Base-by-base conservation (phyloP, 2,329 filamentous ascomycete species). In the Chaetomiaceae sp. region DNA sequence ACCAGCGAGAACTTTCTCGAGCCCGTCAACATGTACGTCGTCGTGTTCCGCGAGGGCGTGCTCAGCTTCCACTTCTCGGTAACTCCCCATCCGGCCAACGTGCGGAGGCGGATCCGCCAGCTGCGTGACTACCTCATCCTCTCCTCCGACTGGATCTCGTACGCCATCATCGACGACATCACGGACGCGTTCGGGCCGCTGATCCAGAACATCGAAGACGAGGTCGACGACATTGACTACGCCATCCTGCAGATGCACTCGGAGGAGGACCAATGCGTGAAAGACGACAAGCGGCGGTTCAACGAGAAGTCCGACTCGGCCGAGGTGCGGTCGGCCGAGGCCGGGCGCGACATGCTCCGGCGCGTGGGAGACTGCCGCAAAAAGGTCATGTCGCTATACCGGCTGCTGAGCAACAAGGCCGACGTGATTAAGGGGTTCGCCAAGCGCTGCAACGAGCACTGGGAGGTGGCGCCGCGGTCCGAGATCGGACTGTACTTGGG, bases 351-450 rank as follows among this genome's bases (percentile, higher is more conserved):
- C 69, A 96, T 99, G 91, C 79, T 99, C 55, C 83, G 91, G 37
- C 85, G 90, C 14, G 91, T 97, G 0, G 94, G 94, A 25, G 90
- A 96, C 70, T 95, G 91, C 68, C 83, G 94, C 63, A 97, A 97
- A 77, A 92, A 92, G 68, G 94, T 99, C 60, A 99, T 99, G 91
- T 87, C 88, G 33, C 76, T 99, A 43, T 97, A 96, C 68, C 83
- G 94, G 47, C 76, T 99, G 40, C 76, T 99, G 17, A 94, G 94
- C 51, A 97, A 95, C 72, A 99, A 99, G 73, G 94, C 94, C 46
- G 94, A 99, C 69, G 94, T 99, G 54, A 97, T 99, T 77, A 97
- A 97, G 73, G 94, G 94, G 1, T 99, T 99, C 65, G 94, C 94
- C 5, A 99, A 99, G 74, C 82, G 94, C 14, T 99, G 94, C 74